These are phyloP conservation scores for Chrysopogon serrulatus DNA, from an alignment of 176 grass and related monocot genomes.

Conservation along the genomic window DNA sequence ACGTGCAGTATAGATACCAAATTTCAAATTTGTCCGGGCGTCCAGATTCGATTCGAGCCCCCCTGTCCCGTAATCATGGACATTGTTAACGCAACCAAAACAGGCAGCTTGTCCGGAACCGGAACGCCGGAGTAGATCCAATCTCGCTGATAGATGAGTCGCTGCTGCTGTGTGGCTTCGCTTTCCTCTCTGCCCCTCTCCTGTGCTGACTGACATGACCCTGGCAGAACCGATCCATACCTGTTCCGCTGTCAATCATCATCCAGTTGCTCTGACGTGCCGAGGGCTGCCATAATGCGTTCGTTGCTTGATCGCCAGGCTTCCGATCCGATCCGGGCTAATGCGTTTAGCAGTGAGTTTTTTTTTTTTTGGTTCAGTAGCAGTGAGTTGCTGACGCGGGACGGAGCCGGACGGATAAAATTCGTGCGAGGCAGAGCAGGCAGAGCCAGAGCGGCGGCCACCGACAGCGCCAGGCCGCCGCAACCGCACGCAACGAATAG, in stretches of 20 bases:
- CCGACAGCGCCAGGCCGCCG: constrained; percentile 34
- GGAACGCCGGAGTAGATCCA: constrained; percentile 21
- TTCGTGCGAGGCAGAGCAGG: neutral
- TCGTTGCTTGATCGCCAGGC: too few relatives aligned
- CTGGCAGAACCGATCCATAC: too few relatives aligned
- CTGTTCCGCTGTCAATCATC: too few relatives aligned
- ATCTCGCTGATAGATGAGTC: too few relatives aligned
- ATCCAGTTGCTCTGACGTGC: too few relatives aligned
- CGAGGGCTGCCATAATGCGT: too few relatives aligned
- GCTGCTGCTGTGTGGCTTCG: neutral
- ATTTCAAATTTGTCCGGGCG: neutral
- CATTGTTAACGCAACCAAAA: constrained; percentile 7
- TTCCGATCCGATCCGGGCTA: too few relatives aligned
- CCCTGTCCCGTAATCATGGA: neutral
- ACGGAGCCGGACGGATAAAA: neutral
- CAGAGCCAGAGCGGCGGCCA: neutral
- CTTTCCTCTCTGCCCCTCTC: neutral
- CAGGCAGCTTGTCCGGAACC: neutral
- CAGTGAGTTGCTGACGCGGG: neutral
- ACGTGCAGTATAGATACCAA: neutral
- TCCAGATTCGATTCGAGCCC: constrained; percentile 4
- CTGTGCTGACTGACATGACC: too few relatives aligned
- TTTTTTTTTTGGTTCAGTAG: too few relatives aligned
- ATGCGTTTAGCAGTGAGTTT: too few relatives aligned
- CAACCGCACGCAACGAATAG: constrained; percentile 48